Base-by-base conservation (phyloP, 805 yeast genomes). In the Cyberlindnera xishuangbannaensis region DNA sequence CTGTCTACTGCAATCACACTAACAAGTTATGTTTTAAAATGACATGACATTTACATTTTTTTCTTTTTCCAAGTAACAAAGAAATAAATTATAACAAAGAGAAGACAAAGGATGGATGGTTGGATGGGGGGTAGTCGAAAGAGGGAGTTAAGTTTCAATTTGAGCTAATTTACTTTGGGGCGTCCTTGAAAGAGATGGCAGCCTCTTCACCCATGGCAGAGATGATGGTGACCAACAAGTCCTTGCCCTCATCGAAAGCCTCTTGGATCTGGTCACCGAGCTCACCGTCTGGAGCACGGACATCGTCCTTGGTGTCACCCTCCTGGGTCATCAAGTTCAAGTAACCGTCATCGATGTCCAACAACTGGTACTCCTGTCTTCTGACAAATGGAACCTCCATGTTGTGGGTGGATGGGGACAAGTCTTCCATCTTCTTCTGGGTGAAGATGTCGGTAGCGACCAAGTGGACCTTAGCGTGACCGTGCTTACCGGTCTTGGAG, bases 401-500 rank as follows among this genome's bases (percentile, higher is more conserved):
- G 76, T 92, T 92, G 80, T 92, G 98, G 75, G 98, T 92, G 49
- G 98, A 92, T 73, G 98, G 98, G 55, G 98, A 92, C 68, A 92
- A 83, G 74, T 92, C 98, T 81, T 92, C 98, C 70, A 88, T 81
- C 78, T 92, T 92, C 88, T 92, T 92, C 70, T 85, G 83, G 60
- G 98, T 92, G 90, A 92, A 92, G 69, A 92, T 90, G 69, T 92
- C 98, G 59, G 84, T 80, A 65, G 97, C 97, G 54, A 92, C 97
- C 73, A 92, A 79, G 73, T 92, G 97, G 70, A 92, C 98, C 81
- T 92, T 92, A 68, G 98, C 98, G 92, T 92, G 98, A 76, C 98
- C 98, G 83, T 92, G 98, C 97, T 92, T 92, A 75, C 98, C 98
- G 58, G 98, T 92, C 83, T 92, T 92, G 62, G 98, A 92, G 64